Base-by-base conservation (phyloP, 2,329 filamentous ascomycete genomes). In the Pseudogymnoascus sp. region DNA sequence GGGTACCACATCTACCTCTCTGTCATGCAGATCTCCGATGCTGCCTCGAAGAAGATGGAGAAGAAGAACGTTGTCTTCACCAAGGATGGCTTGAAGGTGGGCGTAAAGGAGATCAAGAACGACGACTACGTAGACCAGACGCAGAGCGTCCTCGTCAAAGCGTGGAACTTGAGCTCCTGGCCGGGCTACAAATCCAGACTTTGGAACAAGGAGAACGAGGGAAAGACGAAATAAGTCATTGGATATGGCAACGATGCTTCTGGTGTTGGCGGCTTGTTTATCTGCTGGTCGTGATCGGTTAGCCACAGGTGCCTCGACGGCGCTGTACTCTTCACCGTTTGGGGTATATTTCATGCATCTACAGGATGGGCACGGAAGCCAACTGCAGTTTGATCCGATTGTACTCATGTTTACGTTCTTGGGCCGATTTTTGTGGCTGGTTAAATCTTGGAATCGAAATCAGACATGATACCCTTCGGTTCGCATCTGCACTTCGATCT, bases 111-210 rank as follows among this genome's bases (percentile, higher is more conserved):
- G 64, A 74, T 88, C 59, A 80, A 81, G 66, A 81, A 83, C 61
- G 89, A 92, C 76, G 83, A 82, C 58, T 90, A 91, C 71, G 84
- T 90, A 69, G 89, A 92, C 68, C 80, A 79, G 69, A 91, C 89
- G 15, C 89, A 92, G 77, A 84, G 80, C 66, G 84, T 81, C 75
- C 75, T 87, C 61, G 84, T 87, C 63, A 87, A 86, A 75, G 84
- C 84, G 1, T 88, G 84, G 84, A 86, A 87, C 68, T 70, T 86
- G 62, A 73, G 71, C 39, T 70, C 68, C n/a, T 71, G 69, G 63
- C 68, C 71, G 17, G 68, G 67, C 41, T 73, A 72, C 63, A 74
- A 74, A 70, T 71, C 67, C 39, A 71, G 64, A 61, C 68, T 72
- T 38, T 78, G 78, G 66, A 76, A 75, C 27, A 68, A 72, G 60